Evolutionary conservation across 192 early-diverging fungal genomes (phyloP), one percentile per base, ranked within the genome.

Genomic region (Coemansia nantahalensis): DNA sequence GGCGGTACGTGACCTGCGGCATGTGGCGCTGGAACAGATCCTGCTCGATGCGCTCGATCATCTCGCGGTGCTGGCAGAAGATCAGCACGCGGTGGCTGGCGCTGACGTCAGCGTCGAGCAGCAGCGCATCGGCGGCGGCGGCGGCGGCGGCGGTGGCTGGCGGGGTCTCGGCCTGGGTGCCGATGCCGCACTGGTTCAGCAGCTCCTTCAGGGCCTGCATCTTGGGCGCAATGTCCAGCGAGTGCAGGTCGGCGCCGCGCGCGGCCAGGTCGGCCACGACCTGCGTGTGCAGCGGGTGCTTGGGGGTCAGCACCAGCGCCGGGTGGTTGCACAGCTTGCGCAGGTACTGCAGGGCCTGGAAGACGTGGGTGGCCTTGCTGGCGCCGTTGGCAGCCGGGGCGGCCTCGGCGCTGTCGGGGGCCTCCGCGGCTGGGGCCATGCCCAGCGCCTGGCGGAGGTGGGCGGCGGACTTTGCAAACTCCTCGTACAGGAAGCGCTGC

Each of bases 311-410:
- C 15, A 97, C 96, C 57, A 92, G 68, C 14, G 85, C 82, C 17
- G 97, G 97, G 51, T 99, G 97, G 65, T 99, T 97, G 65, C 90
- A 92, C 8, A 99, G 80, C 62, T 94, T 94, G 31, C 91, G 81
- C 23, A 99, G 79, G 54, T 97, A 97, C 71, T 97, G 94, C 26
- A 99, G 68, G 0, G 95, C 94, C 79, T 99, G 97, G 83, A 99
- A 99, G 21, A 97, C 88, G 60, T 99, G 97, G 0, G 86, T 85
- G 13, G 82, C 85, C 13, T 47, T 19, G 5, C 40, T 24, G 9
- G 18, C 36, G 23, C 2, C 40, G 11, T 18, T 15, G 24, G 19
- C 35, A 15, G 48, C 10, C 2, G 31, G 39, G 3, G 42, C 49
- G 46, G 26, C 50, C 23, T 22, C 24, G 8, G 21, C 48, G 14